Base-by-base conservation (phyloP, 306 rosid genomes). In the Myrica gale region DNA sequence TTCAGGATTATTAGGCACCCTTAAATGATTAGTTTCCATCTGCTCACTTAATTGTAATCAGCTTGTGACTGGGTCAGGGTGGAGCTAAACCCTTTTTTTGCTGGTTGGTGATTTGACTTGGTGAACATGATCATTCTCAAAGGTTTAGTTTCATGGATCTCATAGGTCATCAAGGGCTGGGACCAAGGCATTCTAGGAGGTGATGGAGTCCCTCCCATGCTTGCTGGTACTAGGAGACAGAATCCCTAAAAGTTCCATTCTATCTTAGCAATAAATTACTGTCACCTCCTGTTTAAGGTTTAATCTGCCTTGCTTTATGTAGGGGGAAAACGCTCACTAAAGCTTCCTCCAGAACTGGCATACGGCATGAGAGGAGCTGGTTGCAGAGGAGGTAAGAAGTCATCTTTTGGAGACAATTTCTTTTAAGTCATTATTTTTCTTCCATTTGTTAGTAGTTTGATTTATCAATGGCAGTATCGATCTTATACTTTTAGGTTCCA, bases 111-210 rank as follows among this genome's bases (percentile, higher is more conserved):
- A 46, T 65, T 39, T 9, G 41, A 21, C 16, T 26, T 76, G 68
- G 52, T 48, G 6, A 26, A 9, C 44, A 42, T n/a, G 21, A 53
- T 26, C 69, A 47, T 48, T 44, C 46, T 54, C 54, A 46, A 62
- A 62, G 57, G 32, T n/a, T 44, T 21, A 55, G 75, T 48, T 55
- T 68, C 57, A 54, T 73, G 72, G 77, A 51, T 58, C 48, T 74
- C 50, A 13, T 81, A 90, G 98, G 98, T 94, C 45, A 94, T 94
- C 82, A 92, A 91, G 88, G 98, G 98, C 75, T 94, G 98, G 98
- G 97, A 92, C 83, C 90, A 85, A 80, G 98, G 97, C 23, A 94
- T 94, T 76, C 72, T 92, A 65, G 98, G 98, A 68, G 95, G 89
- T 26, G 96, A 89, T 76, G 98, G 97, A 81, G 71, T 94, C 73